Percentiles rank a stretch among this genome's conserved stretches.
Conservation (phyloP, 305 asterid genomes). For the Solanum hybrid region DNA sequence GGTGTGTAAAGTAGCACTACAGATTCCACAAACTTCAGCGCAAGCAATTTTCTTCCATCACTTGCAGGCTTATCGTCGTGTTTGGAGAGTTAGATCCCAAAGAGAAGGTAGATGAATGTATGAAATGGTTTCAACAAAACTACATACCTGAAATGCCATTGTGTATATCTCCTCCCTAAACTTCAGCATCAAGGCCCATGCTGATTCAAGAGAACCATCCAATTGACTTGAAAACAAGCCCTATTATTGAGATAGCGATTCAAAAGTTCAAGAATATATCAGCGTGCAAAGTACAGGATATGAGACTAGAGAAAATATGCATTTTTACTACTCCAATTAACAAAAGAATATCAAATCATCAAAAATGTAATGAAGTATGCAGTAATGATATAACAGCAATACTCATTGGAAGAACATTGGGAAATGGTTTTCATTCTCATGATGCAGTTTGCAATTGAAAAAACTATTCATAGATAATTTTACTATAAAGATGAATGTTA, state of each 20-base stretch:
- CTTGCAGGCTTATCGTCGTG: slow-evolving; percentile 46
- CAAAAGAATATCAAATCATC: background rate
- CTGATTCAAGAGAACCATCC: slow-evolving; percentile 51
- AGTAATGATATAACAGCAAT: background rate
- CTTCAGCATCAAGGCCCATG: slow-evolving; percentile 65
- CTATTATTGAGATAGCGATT: slow-evolving; percentile 13
- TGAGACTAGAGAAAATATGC: background rate
- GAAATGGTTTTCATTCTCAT: background rate
- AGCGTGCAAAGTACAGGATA: background rate
- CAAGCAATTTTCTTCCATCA: slow-evolving; percentile 88
- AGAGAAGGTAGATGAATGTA: slow-evolving; percentile 14
- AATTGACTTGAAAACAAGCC: slow-evolving; percentile 64
- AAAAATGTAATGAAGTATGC: background rate
- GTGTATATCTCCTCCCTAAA: slow-evolving; percentile 78
- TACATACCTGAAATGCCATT: slow-evolving; percentile 74
- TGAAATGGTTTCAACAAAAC: slow-evolving; percentile 5
- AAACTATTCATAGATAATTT: background rate
- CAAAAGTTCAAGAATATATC: background rate
- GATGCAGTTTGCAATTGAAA: background rate
- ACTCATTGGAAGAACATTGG: background rate
- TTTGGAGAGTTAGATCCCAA: slow-evolving; percentile 4
- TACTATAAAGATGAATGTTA: background rate
- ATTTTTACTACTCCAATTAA: background rate
- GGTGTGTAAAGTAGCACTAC: slow-evolving; percentile 87
- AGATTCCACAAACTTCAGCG: slow-evolving; percentile 82